phyloP scores from a whole-genome alignment of 1,139 yeast genomes.

The Saccharomyces hybrid region DNA sequence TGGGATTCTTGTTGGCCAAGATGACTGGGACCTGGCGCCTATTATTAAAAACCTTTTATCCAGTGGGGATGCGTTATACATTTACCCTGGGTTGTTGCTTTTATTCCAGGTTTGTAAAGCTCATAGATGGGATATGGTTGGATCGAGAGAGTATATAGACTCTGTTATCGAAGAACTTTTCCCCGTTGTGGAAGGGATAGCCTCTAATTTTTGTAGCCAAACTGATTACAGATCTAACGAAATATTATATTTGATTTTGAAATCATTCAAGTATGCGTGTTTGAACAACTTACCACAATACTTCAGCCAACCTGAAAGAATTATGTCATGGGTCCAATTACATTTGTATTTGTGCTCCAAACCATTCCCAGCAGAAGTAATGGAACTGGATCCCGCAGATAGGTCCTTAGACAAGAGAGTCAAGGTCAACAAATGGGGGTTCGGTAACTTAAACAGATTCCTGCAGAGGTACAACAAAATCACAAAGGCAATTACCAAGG shows the following conservation, averaged over 20 bases:
- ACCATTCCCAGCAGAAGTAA: conserved; percentile 49
- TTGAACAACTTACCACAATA: conserved; percentile 51
- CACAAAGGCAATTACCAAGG: conserved; percentile 33
- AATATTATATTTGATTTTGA: conserved; percentile 52
- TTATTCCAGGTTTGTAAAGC: conserved; percentile 49
- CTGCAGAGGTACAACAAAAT: conserved; percentile 34
- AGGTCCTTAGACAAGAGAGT: conserved; percentile 45
- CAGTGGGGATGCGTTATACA: conserved; percentile 44
- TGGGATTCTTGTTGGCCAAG: conserved; percentile 49
- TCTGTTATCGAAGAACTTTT: conserved; percentile 43
- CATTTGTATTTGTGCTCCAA: conserved; percentile 53
- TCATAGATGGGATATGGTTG: conserved; percentile 50
- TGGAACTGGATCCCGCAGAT: conserved; percentile 47
- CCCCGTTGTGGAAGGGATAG: conserved; percentile 48
- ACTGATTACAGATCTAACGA: conserved; percentile 42
- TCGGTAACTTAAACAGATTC: conserved; percentile 57
- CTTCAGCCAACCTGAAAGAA: conserved; percentile 38
- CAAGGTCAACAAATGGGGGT: conserved; percentile 66
- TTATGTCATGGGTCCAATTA: conserved; percentile 58
- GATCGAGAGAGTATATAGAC: conserved; percentile 41
- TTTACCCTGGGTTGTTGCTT: conserved; percentile 51
- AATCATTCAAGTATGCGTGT: conserved; percentile 58
- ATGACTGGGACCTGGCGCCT: conserved; percentile 31
- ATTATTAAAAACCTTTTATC: conserved; percentile 36
- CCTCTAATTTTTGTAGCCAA: conserved; percentile 37